phyloP scores from a whole-genome alignment of 164 flowering plant genomes.

The Aristolochia californica region DNA sequence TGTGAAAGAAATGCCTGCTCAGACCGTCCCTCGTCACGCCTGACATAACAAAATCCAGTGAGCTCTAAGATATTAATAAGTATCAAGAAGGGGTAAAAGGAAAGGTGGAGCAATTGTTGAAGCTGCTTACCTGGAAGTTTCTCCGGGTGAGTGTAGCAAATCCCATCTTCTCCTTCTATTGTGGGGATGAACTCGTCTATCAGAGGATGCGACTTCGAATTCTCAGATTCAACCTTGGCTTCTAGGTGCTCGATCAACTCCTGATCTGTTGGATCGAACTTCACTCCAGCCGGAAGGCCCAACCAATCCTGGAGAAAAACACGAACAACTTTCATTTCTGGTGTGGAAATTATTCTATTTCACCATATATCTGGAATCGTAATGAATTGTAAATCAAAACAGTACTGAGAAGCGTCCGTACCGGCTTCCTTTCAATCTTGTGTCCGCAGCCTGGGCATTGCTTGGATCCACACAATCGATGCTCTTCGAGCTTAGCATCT shows the following conservation, averaged over 20 bases:
- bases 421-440: conserved; percentile 80
- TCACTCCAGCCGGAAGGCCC: conserved; percentile 97
- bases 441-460: conserved; percentile 97
- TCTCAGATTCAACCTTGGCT: conserved; percentile 50
- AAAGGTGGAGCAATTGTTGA: too few species aligned
- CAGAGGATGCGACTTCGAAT: conserved; percentile 56
- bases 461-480: conserved; percentile 78
- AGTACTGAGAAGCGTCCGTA: too few species aligned
- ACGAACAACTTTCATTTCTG: too few species aligned
- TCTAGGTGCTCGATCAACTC: conserved; percentile 80
- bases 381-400: too few species aligned
- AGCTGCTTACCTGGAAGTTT: conserved; percentile 61
- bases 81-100: too few species aligned
- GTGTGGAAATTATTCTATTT: too few species aligned
- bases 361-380: too few species aligned
- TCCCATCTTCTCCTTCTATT: conserved; percentile 79
- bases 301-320: conserved; percentile 46
- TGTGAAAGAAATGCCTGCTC: conserved; percentile 94
- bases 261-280: conserved; percentile 85
- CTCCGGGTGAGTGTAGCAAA: conserved; percentile 94
- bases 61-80: too few species aligned
- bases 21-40: conserved; percentile 97
- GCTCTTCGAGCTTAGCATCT: conserved; percentile 92
- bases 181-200: conserved; percentile 91
- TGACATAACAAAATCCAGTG: conserved; percentile 18